Evolutionary conservation across 257 asterid genomes (phyloP), one percentile per base, ranked within the genome.

Genomic region (Solanum chmielewskii): DNA sequence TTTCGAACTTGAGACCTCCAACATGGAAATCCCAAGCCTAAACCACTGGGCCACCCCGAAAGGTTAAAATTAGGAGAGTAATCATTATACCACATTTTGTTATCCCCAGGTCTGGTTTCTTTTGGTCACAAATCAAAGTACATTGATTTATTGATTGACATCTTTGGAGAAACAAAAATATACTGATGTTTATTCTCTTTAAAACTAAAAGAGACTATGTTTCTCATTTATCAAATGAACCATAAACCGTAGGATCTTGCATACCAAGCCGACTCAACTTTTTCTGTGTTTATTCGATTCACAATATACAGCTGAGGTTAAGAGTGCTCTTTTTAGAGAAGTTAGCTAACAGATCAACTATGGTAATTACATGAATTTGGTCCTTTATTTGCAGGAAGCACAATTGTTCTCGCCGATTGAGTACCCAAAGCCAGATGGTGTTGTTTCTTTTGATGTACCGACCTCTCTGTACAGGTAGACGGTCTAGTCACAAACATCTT

Each of bases 361-460:
- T 64, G 12, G 33, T 2, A 23, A 33, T 52, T 33, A 12, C 88
- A 14, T 82, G 66, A 83, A 85, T 68, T 88, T 76, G 75, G 86
- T 88, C 81, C 87, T 69, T 88, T 69, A 87, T 88, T 62, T 90
- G 68, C 95, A 97, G 99, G 98, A 93, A 90, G 98, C 98, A 70
- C 90, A 86, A 84, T 37, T 87, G 44, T 93, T 91, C 91, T 89
- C 86, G 75, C 94, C 94, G 87, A 93, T 94, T 76, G 91, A 92
- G 88, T 97, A 97, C 92, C 96, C 98, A 73, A 97, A 97, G 92
- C 98, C 98, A 41, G 98, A 97, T 89, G 97, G 96, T 33, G 92
- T 90, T 84, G 83, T 97, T 87, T 93, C 99, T 60, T 97, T 97
- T 89, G 98, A 97, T 87, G 88, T 97, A 64, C 93, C 97, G 39